Base-by-base conservation (phyloP, 2,329 filamentous ascomycete genomes). In the Arthrinium puccinioides region DNA sequence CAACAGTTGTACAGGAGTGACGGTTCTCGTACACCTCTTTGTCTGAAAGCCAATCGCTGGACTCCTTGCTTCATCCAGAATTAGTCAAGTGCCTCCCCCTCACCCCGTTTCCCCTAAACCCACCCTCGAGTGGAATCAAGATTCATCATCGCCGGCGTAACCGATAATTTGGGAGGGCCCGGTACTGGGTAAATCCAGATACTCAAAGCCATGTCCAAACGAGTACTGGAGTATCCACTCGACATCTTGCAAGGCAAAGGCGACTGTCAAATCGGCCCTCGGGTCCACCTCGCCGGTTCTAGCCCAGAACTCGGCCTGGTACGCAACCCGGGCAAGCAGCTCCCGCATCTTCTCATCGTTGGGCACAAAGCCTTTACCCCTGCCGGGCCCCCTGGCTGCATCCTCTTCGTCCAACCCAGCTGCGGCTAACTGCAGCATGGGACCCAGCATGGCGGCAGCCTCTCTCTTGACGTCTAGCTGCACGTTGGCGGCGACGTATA, bases 261-360 rank as follows among this genome's bases (percentile, higher is more conserved):
- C 33, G 24, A 36, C 33, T 10, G 23, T 19, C 10, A 24, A 26
- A n/a, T 27, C 23, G 7, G 23, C 33, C 7, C 28, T 6, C 15
- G 15, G 19, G n/a, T 36, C 26, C 16, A 36, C 14, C 23, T 36
- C 33, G 33, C 33, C 33, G 15, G 23, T 19, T 27, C 24, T 8
- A 9, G 24, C 33, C 33, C 23, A 27, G 16, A 26, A 26, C 13
- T 27, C 23, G 16, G 24, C 24, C 13, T 36, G 33, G 24, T 36
- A 36, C 33, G 26, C 33, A 11, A 36, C 15, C 2, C 33, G 33
- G 23, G 20, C 26, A 24, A 36, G 28, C n/a, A 36, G 33, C 24
- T 36, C 33, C 16, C 18, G 9, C 4, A 36, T 8, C 13, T 15
- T 26, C 24, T 26, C 33, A 8, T 36, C 33, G 15, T 36, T 11